phyloP scores from a whole-genome alignment of 495 filamentous ascomycete genomes.

The Tuber borchii region DNA sequence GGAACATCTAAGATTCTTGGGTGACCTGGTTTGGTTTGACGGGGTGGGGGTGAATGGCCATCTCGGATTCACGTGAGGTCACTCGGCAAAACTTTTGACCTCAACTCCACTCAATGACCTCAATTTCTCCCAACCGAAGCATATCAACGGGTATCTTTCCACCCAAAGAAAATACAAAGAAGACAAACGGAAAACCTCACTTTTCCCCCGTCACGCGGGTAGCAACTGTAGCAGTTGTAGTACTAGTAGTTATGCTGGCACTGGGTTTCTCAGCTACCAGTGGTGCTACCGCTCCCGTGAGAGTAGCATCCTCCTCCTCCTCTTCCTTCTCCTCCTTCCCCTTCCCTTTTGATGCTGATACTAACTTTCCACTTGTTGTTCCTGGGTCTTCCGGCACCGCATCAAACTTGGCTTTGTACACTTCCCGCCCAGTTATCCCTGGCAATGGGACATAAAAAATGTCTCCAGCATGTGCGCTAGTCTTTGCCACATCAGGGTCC shows the following conservation, averaged over 20 bases:
- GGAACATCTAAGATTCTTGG: neutral
- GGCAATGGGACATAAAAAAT: slow-evolving; percentile 34
- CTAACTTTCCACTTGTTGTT: neutral
- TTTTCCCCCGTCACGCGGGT: neutral
- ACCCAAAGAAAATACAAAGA: neutral
- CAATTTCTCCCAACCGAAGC: neutral
- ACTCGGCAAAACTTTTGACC: neutral
- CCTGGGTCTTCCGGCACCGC: slow-evolving; percentile 1
- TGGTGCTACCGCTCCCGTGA: neutral
- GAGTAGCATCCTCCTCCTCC: neutral
- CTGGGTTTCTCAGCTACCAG: neutral
- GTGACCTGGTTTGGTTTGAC: neutral
- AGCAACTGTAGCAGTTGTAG: neutral
- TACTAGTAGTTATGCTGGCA: neutral
- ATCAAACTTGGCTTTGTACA: slow-evolving; percentile 29
- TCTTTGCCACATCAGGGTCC: slow-evolving; percentile 30
- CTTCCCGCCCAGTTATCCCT: slow-evolving; percentile 26
- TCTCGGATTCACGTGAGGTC: neutral
- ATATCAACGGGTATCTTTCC: neutral
- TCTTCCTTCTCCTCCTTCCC: neutral
- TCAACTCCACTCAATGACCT: neutral
- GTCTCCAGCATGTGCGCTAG: slow-evolving; percentile 25
- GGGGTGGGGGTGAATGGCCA: neutral
- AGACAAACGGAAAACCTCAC: neutral
- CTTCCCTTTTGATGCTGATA: neutral